phyloP scores from a whole-genome alignment of 164 flowering plant species.

The Vitis labrusca region DNA sequence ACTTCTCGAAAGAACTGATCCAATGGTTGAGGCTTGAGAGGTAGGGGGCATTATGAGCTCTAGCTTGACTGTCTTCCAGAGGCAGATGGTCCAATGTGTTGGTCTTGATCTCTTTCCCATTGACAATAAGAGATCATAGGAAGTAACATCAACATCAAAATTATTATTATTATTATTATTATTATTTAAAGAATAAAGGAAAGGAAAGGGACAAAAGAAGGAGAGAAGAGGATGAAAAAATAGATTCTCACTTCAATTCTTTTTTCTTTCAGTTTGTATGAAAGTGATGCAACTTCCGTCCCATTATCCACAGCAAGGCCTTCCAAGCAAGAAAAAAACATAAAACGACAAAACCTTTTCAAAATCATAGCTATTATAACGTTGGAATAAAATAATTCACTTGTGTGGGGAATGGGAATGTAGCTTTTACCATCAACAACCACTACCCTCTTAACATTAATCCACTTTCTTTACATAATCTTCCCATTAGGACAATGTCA shows the following conservation, averaged over 20 bases:
- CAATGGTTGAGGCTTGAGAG: neutral
- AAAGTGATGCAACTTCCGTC: neutral
- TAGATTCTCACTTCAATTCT: neutral
- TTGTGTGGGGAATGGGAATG: neutral
- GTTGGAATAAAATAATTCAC: neutral
- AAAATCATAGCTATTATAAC: constrained; percentile 1
- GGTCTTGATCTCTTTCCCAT: neutral
- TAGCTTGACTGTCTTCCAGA: neutral
- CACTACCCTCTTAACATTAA: neutral
- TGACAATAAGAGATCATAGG: neutral
- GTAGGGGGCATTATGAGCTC: neutral
- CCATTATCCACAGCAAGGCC: neutral
- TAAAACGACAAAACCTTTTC: neutral
- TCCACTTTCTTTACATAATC: neutral
- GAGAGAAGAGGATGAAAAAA: neutral
- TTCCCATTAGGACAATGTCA: neutral
- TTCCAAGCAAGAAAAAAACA: constrained; percentile 1
- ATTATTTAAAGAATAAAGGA: neutral
- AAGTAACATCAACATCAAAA: neutral
- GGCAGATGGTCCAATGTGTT: neutral
- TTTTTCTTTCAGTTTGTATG: neutral
- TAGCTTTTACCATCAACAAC: neutral
- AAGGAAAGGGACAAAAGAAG: neutral
- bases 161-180: neutral
- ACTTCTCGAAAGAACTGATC: too few relatives aligned